Evolutionary conservation across 2,329 filamentous ascomycete species (phyloP), one percentile per base, ranked within the genome.

Genomic region (Mycocentrospora acerina): DNA sequence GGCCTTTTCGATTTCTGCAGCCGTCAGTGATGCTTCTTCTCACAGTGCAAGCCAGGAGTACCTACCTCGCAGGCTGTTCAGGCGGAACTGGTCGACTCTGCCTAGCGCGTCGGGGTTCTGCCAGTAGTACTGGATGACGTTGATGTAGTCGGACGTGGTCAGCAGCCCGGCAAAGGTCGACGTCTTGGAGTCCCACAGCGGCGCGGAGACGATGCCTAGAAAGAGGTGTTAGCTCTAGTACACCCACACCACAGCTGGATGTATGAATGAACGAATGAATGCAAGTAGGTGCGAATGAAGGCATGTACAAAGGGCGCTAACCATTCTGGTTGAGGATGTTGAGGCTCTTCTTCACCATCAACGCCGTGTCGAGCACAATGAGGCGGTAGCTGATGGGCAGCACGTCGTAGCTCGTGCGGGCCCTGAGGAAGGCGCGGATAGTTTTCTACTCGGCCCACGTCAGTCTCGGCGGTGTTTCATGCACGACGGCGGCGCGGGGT

Each of bases 91-190:
- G 53, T 97, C 93, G 57, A 98, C 87, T 63, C 91, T 84, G 51
- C 84, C 82, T 45, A 97, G 80, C 42, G 90, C 86, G 53, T 95
- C 88, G 2, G 91, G 93, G 57, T 93, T 94, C 69, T 97, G 90
- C 77, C 90, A 96, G 75, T 98, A 97, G 71, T 98, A 98, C 67
- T 97, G 91, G 27, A 98, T 95, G 40, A 98, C 86, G 62, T 98
- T 98, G 72, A 98, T 94, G 68, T 93, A 98, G 71, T 98, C 93
- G 45, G 90, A 95, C 48, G 90, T 93, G 18, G 93, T 98, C 51
- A 98, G 78, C 32, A 98, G 80, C 26, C 93, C 93, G 27, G 91
- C 93, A 69, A 97, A 98, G 24, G 86, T 89, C 17, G 90, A 95
- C 4, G 85, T 88, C 51, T 87, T 85, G 17, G 91, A 96, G 69